Evolutionary conservation across 805 yeast genomes (phyloP).

Genomic region (Lipomyces japonicus): DNA sequence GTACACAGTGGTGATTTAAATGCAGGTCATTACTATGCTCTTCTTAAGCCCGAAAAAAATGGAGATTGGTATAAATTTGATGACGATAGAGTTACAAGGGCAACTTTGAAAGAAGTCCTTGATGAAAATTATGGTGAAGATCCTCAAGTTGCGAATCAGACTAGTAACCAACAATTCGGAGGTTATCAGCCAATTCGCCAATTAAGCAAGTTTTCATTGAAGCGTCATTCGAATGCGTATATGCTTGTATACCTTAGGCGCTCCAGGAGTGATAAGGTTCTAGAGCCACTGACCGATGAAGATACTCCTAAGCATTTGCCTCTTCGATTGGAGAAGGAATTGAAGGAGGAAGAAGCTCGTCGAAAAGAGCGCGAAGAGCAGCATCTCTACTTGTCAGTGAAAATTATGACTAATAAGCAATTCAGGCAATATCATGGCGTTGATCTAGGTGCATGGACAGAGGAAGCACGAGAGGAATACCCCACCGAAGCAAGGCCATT

Average conservation of each 20-base stretch:
- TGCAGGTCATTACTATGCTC: conserved; percentile 93
- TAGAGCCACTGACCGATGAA: conserved; percentile 53
- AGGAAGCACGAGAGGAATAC: conserved; percentile 26
- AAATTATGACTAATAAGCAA: conserved; percentile 51
- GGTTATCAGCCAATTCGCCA: conserved; percentile 41
- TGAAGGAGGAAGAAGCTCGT: conserved; percentile 50
- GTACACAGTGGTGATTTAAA: conserved; percentile 96
- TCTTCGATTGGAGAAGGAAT: conserved; percentile 59
- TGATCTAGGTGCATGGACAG: conserved; percentile 68
- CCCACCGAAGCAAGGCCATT: conserved; percentile 48
- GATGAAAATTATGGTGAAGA: conserved; percentile 90
- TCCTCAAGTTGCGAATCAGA: conserved; percentile 34
- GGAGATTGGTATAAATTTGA: conserved; percentile 88
- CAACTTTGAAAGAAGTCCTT: conserved; percentile 77
- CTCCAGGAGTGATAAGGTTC: conserved; percentile 51
- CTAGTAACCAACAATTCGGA: conserved; percentile 10
- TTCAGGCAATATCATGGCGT: conserved; percentile 65
- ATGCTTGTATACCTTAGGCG: conserved; percentile 91
- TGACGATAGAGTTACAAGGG: conserved; percentile 90
- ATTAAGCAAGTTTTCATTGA: conserved; percentile 46
- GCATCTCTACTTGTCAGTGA: conserved; percentile 57
- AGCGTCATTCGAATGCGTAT: conserved; percentile 90
- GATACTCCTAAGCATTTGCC: conserved; percentile 69
- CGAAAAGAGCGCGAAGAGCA: conserved; percentile 67
- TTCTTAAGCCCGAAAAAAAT: conserved; percentile 72